These are phyloP conservation scores for Ustilago trichophora DNA, from an alignment of 1,284 basidiomycete species.

Conservation along the genomic window DNA sequence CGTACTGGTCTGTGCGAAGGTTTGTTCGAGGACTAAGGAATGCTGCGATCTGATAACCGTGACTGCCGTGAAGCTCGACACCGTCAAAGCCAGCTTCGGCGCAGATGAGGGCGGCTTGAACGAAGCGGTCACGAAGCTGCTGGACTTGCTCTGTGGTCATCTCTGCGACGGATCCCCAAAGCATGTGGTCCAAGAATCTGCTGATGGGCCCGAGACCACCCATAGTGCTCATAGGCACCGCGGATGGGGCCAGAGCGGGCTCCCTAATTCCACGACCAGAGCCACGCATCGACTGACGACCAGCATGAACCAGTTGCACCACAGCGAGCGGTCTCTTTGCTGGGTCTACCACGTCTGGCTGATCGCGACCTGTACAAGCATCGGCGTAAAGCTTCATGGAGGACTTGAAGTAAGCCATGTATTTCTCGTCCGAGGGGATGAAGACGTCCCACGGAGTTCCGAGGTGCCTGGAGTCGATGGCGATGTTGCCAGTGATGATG, in stretches of 20 bases:
- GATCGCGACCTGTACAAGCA: constrained; percentile 46
- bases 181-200: constrained; percentile 67
- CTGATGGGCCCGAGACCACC: constrained; percentile 30
- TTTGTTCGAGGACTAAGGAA: constrained; percentile 84
- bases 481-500: constrained; percentile 86
- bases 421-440: constrained; percentile 70
- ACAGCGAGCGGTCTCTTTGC: constrained; percentile 64
- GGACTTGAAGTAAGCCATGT: constrained; percentile 60
- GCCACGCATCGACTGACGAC: constrained; percentile 82
- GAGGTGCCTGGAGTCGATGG: constrained; percentile 77
- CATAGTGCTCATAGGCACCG: constrained; percentile 72
- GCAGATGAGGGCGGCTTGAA: constrained; percentile 73
- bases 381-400: constrained; percentile 54
- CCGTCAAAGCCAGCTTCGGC: constrained; percentile 82
- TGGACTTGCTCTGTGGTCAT: constrained; percentile 73
- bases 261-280: constrained; percentile 74
- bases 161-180: constrained; percentile 66
- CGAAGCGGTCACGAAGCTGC: constrained; percentile 75
- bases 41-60: constrained; percentile 84
- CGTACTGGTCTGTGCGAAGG: constrained; percentile 74
- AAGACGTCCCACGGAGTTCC: constrained; percentile 82
- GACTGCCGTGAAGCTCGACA: constrained; percentile 85
- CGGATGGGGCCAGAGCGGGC: constrained; percentile 78
- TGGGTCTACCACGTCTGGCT: constrained; percentile 62
- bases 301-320: constrained; percentile 86